Percentiles rank a stretch among this genome's conserved stretches.
phyloP scores from a whole-genome alignment of 352 stramenopile species.

The Aphanomyces invadans region DNA sequence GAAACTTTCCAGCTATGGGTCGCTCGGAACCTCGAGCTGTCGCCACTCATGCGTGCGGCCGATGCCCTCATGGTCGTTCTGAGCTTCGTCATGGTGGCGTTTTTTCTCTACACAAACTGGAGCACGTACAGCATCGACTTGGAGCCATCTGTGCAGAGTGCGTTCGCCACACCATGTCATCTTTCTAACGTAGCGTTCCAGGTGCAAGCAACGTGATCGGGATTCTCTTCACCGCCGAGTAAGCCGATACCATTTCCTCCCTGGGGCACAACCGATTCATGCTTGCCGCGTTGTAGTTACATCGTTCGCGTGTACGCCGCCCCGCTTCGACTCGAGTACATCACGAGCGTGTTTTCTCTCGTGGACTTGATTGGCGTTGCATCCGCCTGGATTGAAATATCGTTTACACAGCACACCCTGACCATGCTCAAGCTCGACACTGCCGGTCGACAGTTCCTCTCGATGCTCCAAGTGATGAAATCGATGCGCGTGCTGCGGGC shows the following conservation, averaged over 20 bases:
- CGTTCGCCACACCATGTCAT: neutral
- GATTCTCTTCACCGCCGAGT: conserved; percentile 63
- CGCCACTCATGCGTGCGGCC: conserved; percentile 38
- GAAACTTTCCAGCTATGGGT: conserved; percentile 57
- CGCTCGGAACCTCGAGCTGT: conserved; percentile 66
- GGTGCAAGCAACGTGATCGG: conserved; percentile 15
- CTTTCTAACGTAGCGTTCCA: neutral
- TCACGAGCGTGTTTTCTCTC: conserved; percentile 39
- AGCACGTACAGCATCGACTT: conserved; percentile 29
- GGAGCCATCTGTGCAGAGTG: conserved; percentile 45
- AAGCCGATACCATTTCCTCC: conserved; percentile 18
- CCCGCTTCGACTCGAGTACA: conserved; percentile 55
- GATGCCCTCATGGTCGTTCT: conserved; percentile 40
- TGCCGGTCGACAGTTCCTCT: conserved; percentile 18
- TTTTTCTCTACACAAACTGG: conserved; percentile 64
- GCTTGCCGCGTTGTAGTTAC: conserved; percentile 32
- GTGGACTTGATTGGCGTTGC: conserved; percentile 54
- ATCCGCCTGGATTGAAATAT: conserved; percentile 45
- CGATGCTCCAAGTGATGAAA: conserved; percentile 36
- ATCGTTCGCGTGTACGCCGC: conserved; percentile 50
- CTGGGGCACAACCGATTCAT: neutral
- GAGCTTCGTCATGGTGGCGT: conserved; percentile 55
- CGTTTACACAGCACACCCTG: neutral
- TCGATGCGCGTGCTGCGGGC: conserved; percentile 58
- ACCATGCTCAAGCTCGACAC: conserved; percentile 22